Base-by-base conservation (phyloP, 352 stramenopile genomes). In the Phytophthora megakarya region DNA sequence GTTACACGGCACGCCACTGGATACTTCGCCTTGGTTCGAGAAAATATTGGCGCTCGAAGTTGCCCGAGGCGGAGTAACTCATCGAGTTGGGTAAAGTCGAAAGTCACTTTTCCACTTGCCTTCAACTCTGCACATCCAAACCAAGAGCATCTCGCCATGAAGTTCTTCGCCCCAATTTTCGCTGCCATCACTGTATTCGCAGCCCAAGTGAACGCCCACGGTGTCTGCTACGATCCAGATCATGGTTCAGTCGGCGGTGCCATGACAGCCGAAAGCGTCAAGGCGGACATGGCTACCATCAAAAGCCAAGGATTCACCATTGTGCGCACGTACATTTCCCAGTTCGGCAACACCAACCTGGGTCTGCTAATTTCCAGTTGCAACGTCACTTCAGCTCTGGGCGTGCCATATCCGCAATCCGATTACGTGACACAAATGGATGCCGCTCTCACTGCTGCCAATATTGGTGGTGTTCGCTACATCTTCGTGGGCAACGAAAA, bases 401-500 rank as follows among this genome's bases (percentile, higher is more conserved):
- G 81, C 3, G 73, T 89, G 19, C 81, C 77, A 44, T 86, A 74
- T 46, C 50, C 52, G n/a, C 61, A 77, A 26, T 48, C 43, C 15
- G 75, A 88, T 71, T 78, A 71, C 52, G 15, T 54, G 21, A 13
- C 47, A 11, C 78, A 90, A 50, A 56, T 72, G 19, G 42, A 59
- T 4, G 69, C 72, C 18, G 78, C 81, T 16, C 21, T 87, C 28
- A 61, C 54, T 19, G 73, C 77, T 0, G 73, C 75, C n/a, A 75
- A 71, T 4, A 56, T 37, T 9, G 75, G 76, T 23, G 64, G 51
- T 25, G 75, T 90, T 18, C 51, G 67, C 35, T 84, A 84, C 55
- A 83, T 90, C 48, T 84, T 90, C 23, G 66, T 89, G 35, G 81
- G 81, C 13, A 89, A 90, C 43, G 81, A 90, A 47, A 89, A 90